Base-by-base conservation (phyloP, 1,284 basidiomycete genomes). In the Ustilago tritici region DNA sequence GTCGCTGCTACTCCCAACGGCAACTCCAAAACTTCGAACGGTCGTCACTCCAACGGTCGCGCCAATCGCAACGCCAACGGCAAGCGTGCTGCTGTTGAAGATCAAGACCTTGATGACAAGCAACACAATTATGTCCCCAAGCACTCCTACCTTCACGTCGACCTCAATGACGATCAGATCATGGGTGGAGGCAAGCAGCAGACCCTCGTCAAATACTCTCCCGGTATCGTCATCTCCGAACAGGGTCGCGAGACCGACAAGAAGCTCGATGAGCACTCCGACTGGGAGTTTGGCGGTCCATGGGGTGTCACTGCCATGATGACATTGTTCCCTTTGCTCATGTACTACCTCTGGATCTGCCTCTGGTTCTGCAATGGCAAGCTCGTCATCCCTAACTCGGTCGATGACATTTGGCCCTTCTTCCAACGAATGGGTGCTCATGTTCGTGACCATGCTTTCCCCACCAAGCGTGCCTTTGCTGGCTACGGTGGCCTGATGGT, bases 271-370 rank as follows among this genome's bases (percentile, higher is more conserved):
- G 63, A 74, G 63, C 84, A 86, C 70, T 61, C 77, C 36, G 82
- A 82, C 56, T 85, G 68, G 88, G 95, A 99, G 87, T 99, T 99
- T 83, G 97, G 96, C 78, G 96, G 96, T 9, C 95, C 96, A 50
- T 89, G 90, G 87, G 96, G 97, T 55, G 94, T 95, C 49, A 88
- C 91, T 11, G 93, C 92, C 35, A 98, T 99, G 89, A 99, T 99
- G 93, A 89, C 92, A 35, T 91, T 93, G 60, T 99, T 99, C 87
- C 96, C 96, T 0, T 87, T 92, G 43, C 89, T 94, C 74, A 94
- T 95, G 95, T 98, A 98, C 88, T 99, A 99, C 88, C 91, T 99
- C 79, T 98, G 95, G 94, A 94, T 95, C 79, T 99, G 97, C 68
- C 90, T 98, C 46, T 95, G 93, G 91, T 97, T 95, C 87, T 95